Evolutionary conservation across 768 basidiomycete species (phyloP).

Genomic region (Rhizopogon vulgaris): DNA sequence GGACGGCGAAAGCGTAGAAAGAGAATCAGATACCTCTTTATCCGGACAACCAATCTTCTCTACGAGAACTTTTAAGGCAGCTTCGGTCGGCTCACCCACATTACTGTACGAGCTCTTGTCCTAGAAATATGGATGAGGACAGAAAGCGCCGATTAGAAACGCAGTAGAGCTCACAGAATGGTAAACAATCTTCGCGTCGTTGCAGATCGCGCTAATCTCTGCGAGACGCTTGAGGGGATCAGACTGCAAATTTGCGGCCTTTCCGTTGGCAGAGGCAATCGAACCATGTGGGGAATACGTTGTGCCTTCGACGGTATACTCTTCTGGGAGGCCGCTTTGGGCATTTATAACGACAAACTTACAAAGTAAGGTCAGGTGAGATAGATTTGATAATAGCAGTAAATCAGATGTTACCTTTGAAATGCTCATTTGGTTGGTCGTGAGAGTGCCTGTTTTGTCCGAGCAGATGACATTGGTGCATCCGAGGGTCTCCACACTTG

Average conservation of each 20-base stretch:
- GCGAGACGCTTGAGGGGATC: constrained; percentile 78
- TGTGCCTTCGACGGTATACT: constrained; percentile 84
- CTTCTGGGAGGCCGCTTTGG: constrained; percentile 41
- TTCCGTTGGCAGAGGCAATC: constrained; percentile 62
- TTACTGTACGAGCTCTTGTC: constrained; percentile 75
- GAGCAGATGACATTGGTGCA: constrained; percentile 99
- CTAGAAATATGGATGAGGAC: constrained; percentile 31
- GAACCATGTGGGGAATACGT: constrained; percentile 86
- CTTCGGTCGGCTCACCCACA: constrained; percentile 96
- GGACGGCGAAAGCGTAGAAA: constrained; percentile 48
- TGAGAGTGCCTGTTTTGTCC: constrained; percentile 96
- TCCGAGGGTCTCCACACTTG: constrained; percentile 94
- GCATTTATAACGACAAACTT: constrained; percentile 75
- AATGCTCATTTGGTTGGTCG: constrained; percentile 97
- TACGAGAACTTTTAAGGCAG: constrained; percentile 88
- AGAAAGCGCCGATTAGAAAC: background rate
- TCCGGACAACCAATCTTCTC: constrained; percentile 88
- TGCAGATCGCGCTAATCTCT: constrained; percentile 90
- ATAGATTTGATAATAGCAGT: background rate
- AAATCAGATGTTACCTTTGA: constrained; percentile 48
- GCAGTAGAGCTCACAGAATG: constrained; percentile 45
- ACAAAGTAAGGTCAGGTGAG: constrained; percentile 5
- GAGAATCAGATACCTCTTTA: constrained; percentile 46
- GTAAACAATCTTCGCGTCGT: constrained; percentile 89
- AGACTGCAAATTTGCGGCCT: constrained; percentile 53